These are phyloP conservation scores for Comarum palustre DNA, from an alignment of 306 rosid species.

Conservation along the genomic window DNA sequence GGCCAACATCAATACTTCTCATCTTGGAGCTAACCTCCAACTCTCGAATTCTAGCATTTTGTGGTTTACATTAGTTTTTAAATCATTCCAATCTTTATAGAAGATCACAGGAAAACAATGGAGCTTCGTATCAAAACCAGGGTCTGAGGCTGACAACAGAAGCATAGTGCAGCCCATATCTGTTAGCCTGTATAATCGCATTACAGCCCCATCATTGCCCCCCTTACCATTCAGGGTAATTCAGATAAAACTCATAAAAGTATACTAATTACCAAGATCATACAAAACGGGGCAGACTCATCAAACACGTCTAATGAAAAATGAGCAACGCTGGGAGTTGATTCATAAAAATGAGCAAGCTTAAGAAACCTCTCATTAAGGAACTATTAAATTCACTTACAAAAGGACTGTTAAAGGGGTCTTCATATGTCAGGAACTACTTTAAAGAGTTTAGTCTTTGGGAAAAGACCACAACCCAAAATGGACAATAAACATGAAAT, in stretches of 20 bases:
- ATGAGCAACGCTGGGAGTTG: not conserved
- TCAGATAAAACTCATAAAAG: too few relatives aligned
- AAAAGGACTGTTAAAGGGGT: slow-evolving; percentile 16
- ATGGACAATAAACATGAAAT: slow-evolving; percentile 15
- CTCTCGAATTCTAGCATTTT: not conserved
- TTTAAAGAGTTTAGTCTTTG: not conserved
- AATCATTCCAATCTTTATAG: not conserved
- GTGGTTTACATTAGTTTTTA: not conserved
- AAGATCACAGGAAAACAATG: not conserved
- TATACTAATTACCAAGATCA: too few relatives aligned
- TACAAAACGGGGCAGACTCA: not conserved
- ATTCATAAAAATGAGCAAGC: not conserved
- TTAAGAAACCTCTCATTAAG: not conserved
- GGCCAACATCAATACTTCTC: not conserved
- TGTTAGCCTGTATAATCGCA: not conserved
- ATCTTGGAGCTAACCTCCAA: not conserved
- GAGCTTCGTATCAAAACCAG: not conserved
- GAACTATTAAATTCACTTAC: slow-evolving; percentile 4
- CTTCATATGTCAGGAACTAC: slow-evolving; percentile 11
- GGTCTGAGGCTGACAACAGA: not conserved
- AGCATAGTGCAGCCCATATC: not conserved
- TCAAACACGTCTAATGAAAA: not conserved
- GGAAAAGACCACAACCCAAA: slow-evolving; percentile 15
- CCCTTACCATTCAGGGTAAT: not conserved
- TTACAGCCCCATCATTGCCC: not conserved